Percentiles rank a stretch among this genome's conserved stretches.
phyloP scores from a whole-genome alignment of 345 rosid species.

The Hirschfeldia incana region DNA sequence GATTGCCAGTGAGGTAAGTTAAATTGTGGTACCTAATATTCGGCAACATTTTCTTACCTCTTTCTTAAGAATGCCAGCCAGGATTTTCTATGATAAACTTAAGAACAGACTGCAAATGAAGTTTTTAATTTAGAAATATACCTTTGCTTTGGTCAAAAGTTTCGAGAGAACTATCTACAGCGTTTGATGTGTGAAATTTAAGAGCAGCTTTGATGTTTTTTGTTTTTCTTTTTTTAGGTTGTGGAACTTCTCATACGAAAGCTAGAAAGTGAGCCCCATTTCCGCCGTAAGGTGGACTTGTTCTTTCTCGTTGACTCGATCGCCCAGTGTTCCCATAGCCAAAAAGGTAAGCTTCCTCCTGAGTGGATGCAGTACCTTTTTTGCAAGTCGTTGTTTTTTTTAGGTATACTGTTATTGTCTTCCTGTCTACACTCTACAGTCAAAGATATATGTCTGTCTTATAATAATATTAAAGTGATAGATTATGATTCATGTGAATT shows the following conservation, averaged over 20 bases:
- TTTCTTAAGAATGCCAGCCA: slow-evolving; percentile 10
- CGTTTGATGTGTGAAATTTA: slow-evolving; percentile 9
- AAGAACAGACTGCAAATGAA: slow-evolving; percentile 14
- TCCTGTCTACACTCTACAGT: not conserved
- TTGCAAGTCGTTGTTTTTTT: not conserved
- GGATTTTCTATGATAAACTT: not conserved
- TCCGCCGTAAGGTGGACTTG: slow-evolving; percentile 79
- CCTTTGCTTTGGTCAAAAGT: slow-evolving; percentile 13
- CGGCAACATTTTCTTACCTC: not conserved
- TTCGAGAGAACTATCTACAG: slow-evolving; percentile 11
- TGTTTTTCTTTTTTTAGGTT: slow-evolving; percentile 54
- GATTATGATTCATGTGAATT: slow-evolving; percentile 20
- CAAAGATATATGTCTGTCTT: slow-evolving; percentile 1
- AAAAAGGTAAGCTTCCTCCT: slow-evolving; percentile 58
- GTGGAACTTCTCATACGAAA: slow-evolving; percentile 87
- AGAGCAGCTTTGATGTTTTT: not conserved
- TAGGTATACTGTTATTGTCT: not conserved
- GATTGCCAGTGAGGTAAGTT: slow-evolving; percentile 84
- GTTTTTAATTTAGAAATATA: slow-evolving; percentile 6
- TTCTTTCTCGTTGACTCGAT: slow-evolving; percentile 97
- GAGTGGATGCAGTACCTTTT: not conserved
- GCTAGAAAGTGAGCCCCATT: slow-evolving; percentile 84
- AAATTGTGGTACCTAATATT: slow-evolving; percentile 9
- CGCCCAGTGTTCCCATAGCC: slow-evolving; percentile 87
- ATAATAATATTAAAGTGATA: not conserved